Evolutionary conservation across 805 yeast species (phyloP), one percentile per base, ranked within the genome.

Genomic region (Lachancea fermentati): DNA sequence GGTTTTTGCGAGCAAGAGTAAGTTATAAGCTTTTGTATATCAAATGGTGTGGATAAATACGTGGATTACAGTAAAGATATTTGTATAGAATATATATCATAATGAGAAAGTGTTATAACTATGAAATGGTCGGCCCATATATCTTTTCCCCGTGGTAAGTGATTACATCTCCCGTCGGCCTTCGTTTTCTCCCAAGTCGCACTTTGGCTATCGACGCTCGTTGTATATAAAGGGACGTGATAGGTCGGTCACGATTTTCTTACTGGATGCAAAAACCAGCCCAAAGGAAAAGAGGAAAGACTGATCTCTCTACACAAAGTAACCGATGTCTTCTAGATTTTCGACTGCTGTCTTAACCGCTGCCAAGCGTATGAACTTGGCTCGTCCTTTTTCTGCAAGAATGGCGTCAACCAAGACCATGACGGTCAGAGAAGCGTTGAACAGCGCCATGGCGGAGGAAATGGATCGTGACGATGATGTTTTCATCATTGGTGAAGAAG

Each of bases 401-500:
- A 42, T 48, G 43, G 59, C 63, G 4, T 54, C 75, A 15, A 60
- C 79, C 18, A 81, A 76, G 48, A 67, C 79, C 30, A 76, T 91
- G 76, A 86, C 97, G 12, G 97, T 93, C 43, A 84, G 99, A 75
- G 99, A 93, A 57, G 99, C 98, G 34, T 71, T 93, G 55, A 93
- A 93, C 73, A 71, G 81, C 49, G 98, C 96, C 22, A 74, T 93
- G 67, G 95, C 95, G 43, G 99, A 93, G 72, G 99, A 93, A 71
- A 75, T 93, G 73, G 97, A 91, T 72, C 78, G 91, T 54, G 97
- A 93, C 64, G 93, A 87, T 52, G 82, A 78, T 53, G 97, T 93
- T 33, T 93, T 87, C 74, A 67, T 93, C 55, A 85, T 93, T 78
- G 99, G 99, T 68, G 99, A 93, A 73, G 99, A 93, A 69, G 98